These are phyloP conservation scores for Marvania coccoides DNA, from an alignment of 139 green algal genomes.

Conservation along the genomic window DNA sequence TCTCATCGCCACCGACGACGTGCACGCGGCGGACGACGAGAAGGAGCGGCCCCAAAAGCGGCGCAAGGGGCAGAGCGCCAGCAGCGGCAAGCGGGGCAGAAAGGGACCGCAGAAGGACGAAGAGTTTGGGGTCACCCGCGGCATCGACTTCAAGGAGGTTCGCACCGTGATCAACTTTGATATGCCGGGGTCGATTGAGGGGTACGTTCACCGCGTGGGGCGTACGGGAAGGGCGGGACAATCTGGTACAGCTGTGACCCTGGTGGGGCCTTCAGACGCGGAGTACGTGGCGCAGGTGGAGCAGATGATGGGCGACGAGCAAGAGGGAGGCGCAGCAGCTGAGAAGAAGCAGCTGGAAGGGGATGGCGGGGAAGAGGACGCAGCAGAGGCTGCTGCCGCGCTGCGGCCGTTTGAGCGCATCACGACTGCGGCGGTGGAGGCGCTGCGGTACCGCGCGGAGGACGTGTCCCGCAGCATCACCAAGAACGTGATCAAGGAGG, in stretches of 20 bases:
- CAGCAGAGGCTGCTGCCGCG: background rate
- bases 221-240: slow-evolving; percentile 82
- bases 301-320: background rate
- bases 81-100: slow-evolving; percentile 2
- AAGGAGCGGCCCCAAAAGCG: background rate
- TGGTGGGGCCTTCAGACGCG: slow-evolving; percentile 30
- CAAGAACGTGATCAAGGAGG: slow-evolving; percentile 64
- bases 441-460: slow-evolving; percentile 69
- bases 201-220: slow-evolving; percentile 86
- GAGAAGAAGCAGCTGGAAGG: background rate
- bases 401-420: slow-evolving; percentile 46
- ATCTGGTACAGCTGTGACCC: slow-evolving; percentile 48
- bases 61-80: background rate
- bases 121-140: slow-evolving; percentile 93
- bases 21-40: slow-evolving; percentile 33
- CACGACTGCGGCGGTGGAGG: slow-evolving; percentile 41
- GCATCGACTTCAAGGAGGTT: slow-evolving; percentile 96
- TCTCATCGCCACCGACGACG: slow-evolving; percentile 82
- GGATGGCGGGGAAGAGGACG: background rate
- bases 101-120: slow-evolving; percentile 47
- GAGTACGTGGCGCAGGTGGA: slow-evolving; percentile 18
- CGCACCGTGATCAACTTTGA: slow-evolving; percentile 88
- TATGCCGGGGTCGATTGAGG: slow-evolving; percentile 41
- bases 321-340: background rate
- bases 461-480: slow-evolving; percentile 78